phyloP scores from a whole-genome alignment of 2,329 filamentous ascomycete species.

The Botryotinia convoluta region DNA sequence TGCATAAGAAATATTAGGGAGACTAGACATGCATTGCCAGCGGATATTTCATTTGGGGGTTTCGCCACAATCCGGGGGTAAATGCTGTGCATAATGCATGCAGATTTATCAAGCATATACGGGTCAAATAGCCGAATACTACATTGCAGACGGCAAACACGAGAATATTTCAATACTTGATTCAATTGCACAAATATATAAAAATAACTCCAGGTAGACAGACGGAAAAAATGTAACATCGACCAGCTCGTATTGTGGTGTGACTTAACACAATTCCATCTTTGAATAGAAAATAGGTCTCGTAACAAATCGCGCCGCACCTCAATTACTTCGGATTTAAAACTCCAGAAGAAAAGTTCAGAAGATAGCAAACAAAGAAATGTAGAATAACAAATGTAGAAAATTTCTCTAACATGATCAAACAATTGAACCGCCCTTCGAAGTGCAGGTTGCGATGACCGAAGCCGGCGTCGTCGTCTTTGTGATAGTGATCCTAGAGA shows the following conservation, averaged over 20 bases:
- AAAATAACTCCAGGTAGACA: neutral
- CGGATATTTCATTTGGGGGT: neutral
- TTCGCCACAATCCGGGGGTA: neutral
- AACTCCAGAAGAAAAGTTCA: neutral
- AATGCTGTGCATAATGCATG: slow-evolving; percentile 2
- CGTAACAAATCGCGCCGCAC: neutral
- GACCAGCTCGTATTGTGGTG: neutral
- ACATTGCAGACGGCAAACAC: neutral
- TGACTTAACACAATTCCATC: neutral
- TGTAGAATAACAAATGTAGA: neutral
- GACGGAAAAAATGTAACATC: neutral
- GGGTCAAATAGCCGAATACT: neutral
- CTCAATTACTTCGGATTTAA: no score
- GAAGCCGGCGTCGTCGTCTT: slow-evolving; percentile 15
- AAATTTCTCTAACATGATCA: neutral
- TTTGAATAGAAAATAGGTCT: neutral
- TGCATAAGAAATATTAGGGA: neutral
- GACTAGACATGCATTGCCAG: neutral
- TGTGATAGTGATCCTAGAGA: slow-evolving; percentile 15
- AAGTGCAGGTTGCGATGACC: slow-evolving; percentile 6
- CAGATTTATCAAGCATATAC: neutral
- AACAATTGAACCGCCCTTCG: slow-evolving; percentile 6
- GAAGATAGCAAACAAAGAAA: neutral
- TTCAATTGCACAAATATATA: neutral
- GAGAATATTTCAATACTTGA: neutral